phyloP scores from a whole-genome alignment of 305 asterid species.

The Fraxinus dipetala region DNA sequence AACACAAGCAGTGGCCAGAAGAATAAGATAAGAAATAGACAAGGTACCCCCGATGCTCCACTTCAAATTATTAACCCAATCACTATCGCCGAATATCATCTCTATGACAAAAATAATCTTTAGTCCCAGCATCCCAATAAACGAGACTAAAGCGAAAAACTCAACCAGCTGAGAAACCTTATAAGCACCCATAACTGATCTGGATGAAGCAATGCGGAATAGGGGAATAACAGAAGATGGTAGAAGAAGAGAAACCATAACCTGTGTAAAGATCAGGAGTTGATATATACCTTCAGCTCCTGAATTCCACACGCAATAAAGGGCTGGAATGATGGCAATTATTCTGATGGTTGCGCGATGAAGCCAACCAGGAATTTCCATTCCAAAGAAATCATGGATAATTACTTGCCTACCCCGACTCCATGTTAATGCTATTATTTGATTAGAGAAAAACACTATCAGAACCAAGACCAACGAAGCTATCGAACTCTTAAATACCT shows the following conservation, averaged over 20 bases:
- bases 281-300: slow-evolving; percentile 91
- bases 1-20: slow-evolving; percentile 49
- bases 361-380: slow-evolving; percentile 89
- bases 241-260: slow-evolving; percentile 75
- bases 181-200: slow-evolving; percentile 68
- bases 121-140: slow-evolving; percentile 66
- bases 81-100: slow-evolving; percentile 77
- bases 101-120: slow-evolving; percentile 70
- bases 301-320: slow-evolving; percentile 68
- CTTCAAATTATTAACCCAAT: slow-evolving; percentile 77
- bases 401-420: slow-evolving; percentile 66
- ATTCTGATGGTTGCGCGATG: slow-evolving; percentile 83
- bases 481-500: slow-evolving; percentile 68
- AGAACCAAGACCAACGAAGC: slow-evolving; percentile 57
- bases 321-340: slow-evolving; percentile 73
- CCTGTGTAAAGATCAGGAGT: slow-evolving; percentile 71
- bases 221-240: slow-evolving; percentile 90
- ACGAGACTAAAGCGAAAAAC: slow-evolving; percentile 52
- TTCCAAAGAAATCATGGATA: slow-evolving; percentile 51
- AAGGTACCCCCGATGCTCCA: slow-evolving; percentile 62
- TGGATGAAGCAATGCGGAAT: slow-evolving; percentile 78
- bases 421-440: slow-evolving; percentile 73
- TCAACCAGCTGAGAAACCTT: slow-evolving; percentile 59
- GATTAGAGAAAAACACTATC: slow-evolving; percentile 63
- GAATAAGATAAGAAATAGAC: slow-evolving; percentile 47